A percentile compares a stretch with the other conserved stretches of the same genome.
Conservation (phyloP, 2,329 filamentous ascomycete species). For the Aspergillus ochraceoroseus region DNA sequence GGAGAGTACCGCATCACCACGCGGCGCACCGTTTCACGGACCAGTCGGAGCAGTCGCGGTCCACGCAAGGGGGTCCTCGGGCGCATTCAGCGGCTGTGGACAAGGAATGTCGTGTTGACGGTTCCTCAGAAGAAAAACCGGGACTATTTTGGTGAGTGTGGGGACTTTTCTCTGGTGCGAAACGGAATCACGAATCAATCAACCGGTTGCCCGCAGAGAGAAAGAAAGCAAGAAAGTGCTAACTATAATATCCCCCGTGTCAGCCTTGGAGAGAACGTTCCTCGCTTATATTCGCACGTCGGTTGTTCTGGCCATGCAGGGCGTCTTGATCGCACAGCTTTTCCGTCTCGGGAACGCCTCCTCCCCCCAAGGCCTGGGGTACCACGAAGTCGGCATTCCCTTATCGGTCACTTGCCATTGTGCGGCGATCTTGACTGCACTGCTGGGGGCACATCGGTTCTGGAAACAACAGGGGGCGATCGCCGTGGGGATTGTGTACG, state of each 20-base stretch:
- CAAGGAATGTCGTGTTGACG: constrained; percentile 48
- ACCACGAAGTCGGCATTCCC: constrained; percentile 57
- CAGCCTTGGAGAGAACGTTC: constrained; percentile 70
- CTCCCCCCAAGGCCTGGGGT: constrained; percentile 48
- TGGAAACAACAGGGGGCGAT: constrained; percentile 59
- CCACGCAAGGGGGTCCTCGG: constrained; percentile 50
- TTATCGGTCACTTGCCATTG: constrained; percentile 48
- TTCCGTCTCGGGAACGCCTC: constrained; percentile 52
- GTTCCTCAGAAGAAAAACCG: constrained; percentile 41
- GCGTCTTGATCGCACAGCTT: constrained; percentile 62
- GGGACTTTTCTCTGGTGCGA: not conserved
- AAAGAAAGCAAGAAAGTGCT: not conserved
- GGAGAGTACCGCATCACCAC: constrained; percentile 30
- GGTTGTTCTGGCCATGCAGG: constrained; percentile 61
- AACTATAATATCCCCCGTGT: not conserved
- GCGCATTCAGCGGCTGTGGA: constrained; percentile 76
- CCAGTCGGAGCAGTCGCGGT: constrained; percentile 15
- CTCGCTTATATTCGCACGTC: constrained; percentile 69
- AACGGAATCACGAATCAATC: no score
- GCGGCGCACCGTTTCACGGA: constrained; percentile 23
- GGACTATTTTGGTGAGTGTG: constrained; percentile 39
- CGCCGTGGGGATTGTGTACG: constrained; percentile 52
- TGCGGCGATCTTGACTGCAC: constrained; percentile 49
- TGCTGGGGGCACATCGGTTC: constrained; percentile 56
- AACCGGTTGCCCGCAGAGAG: no score